Percentiles rank a stretch among this genome's conserved stretches.
Conservation (phyloP, 345 rosid genomes). For the Aethionema arabicum region DNA sequence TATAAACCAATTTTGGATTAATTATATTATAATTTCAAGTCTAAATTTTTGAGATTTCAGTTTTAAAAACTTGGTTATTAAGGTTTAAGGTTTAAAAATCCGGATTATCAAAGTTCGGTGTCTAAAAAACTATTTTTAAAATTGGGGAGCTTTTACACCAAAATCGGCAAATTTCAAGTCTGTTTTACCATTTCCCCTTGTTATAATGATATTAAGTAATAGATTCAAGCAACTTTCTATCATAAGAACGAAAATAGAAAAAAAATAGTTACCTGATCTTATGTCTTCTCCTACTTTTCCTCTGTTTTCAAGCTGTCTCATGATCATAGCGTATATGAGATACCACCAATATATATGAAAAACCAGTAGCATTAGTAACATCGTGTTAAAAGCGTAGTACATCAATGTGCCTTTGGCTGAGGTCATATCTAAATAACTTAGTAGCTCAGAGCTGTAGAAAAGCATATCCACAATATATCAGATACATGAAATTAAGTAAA, state of each 20-base stretch:
- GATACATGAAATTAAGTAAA: background rate
- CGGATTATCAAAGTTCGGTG: no score
- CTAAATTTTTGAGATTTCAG: no score
- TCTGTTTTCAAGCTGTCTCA: slow-evolving; percentile 73
- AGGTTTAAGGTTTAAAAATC: no score
- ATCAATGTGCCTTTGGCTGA: slow-evolving; percentile 35
- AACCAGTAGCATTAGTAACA: slow-evolving; percentile 79
- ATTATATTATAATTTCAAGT: no score
- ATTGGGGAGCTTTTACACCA: no score
- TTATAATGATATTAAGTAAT: background rate
- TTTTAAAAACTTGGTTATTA: no score
- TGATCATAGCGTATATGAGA: slow-evolving; percentile 85
- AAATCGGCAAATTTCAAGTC: no score
- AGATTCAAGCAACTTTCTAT: background rate
- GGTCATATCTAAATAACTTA: slow-evolving; percentile 51
- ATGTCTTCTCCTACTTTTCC: slow-evolving; percentile 96
- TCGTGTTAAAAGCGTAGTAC: slow-evolving; percentile 82
- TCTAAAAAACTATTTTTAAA: no score
- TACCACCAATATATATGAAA: slow-evolving; percentile 99
- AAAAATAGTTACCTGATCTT: slow-evolving; percentile 76
- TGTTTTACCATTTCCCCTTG: no score
- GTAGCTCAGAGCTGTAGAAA: slow-evolving; percentile 34
- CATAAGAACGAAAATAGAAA: background rate
- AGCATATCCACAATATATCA: background rate
- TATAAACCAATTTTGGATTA: no score